Evolutionary conservation across 768 basidiomycete species (phyloP).

Genomic region (Boletellus emodensis): DNA sequence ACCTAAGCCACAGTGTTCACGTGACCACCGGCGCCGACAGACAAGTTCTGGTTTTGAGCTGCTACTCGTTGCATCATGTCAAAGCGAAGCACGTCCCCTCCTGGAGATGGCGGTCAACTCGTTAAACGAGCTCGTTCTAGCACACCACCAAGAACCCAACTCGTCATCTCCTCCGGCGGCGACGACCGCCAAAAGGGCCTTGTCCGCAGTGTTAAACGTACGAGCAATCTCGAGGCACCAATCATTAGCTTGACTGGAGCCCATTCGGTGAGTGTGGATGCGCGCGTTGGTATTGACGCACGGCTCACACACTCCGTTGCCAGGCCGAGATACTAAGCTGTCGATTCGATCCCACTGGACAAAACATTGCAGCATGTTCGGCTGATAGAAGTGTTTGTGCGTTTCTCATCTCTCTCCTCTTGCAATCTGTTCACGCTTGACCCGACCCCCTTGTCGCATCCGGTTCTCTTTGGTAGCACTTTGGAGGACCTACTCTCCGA

Average conservation of each 20-base stretch:
- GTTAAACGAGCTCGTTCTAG: slow-evolving; percentile 58
- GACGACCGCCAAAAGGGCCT: slow-evolving; percentile 76
- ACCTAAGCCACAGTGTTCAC: neutral
- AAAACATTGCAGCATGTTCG: slow-evolving; percentile 90
- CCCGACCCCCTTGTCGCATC: neutral
- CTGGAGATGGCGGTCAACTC: slow-evolving; percentile 49
- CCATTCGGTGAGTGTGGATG: slow-evolving; percentile 60
- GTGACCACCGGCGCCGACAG: neutral
- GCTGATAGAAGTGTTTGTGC: slow-evolving; percentile 86
- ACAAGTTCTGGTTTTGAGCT: too few relatives aligned
- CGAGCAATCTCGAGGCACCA: slow-evolving; percentile 90
- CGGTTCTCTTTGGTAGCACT: slow-evolving; percentile 46
- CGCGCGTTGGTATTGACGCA: neutral
- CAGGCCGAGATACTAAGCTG: slow-evolving; percentile 87
- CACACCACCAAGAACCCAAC: slow-evolving; percentile 57
- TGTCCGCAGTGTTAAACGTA: slow-evolving; percentile 81
- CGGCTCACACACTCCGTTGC: neutral
- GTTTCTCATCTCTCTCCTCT: slow-evolving; percentile 29
- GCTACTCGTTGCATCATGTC: slow-evolving; percentile 45
- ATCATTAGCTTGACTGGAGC: slow-evolving; percentile 89
- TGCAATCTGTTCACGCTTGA: neutral
- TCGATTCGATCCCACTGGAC: slow-evolving; percentile 91
- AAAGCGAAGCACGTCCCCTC: slow-evolving; percentile 63
- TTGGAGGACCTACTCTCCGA: slow-evolving; percentile 90
- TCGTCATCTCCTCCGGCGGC: slow-evolving; percentile 70